Evolutionary conservation across 495 filamentous ascomycete genomes (phyloP), one percentile per base, ranked within the genome.

Genomic region (Achaetomiella virescens): DNA sequence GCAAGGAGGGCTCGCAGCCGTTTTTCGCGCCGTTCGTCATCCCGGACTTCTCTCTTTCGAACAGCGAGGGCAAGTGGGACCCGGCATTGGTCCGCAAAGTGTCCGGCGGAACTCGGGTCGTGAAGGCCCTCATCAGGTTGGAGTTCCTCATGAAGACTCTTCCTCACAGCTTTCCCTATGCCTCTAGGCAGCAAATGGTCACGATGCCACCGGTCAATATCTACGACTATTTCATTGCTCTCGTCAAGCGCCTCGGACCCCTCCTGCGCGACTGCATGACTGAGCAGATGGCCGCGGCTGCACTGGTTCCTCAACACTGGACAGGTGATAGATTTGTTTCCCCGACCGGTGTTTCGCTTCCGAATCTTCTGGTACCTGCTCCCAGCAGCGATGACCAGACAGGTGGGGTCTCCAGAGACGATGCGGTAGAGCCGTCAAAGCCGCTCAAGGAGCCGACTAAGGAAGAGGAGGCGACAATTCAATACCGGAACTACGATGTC

Each of bases 401-500:
- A 6, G 47, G 41, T 27, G 53, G 57, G 25, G 36, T 29, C 14
- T 18, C 73, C 33, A 64, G 67, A 24, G 70, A 77, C 55, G 71
- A 82, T 47, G 64, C 54, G 77, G 70, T 54, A 51, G 31, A 57
- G 55, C 5, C 42, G 5, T 29, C 62, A 0, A 18, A 24, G 0
- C 56, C 50, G 47, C 36, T 56, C 31, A 68, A 63, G 42, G 37
- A 57, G 33, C 62, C 65, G 4, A 72, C 69, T 8, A 61, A 70
- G 45, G 66, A 66, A 27, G 72, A 78, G 33, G 62, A 66, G 37
- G 66, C 70, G 1, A 69, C 64, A 18, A 59, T 69, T 36, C 66
- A 79, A 22, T 93, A 88, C 67, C 83, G 87, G 65, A 97, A 97
- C 69, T 88, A 84, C 27, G 81, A 82, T 58, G 85, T 78, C 22